Conservation (phyloP, 305 asterid genomes). For the Lippia alba region DNA sequence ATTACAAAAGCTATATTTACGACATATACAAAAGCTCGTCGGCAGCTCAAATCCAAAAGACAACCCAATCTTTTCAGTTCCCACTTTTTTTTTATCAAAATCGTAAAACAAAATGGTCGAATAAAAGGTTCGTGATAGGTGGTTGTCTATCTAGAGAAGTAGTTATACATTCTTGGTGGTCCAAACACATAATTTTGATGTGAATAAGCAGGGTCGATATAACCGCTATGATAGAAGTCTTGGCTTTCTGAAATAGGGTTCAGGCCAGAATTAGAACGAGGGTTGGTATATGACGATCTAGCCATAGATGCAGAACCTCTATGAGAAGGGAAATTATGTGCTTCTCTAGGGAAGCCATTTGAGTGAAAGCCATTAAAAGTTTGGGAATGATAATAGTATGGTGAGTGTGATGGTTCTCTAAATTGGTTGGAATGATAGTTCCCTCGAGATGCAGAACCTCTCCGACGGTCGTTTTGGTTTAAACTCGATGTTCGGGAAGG, state of each 20-base stretch:
- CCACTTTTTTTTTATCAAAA: background rate
- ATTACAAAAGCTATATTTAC: background rate
- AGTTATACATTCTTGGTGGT: constrained; percentile 20
- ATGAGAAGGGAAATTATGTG: constrained; percentile 17
- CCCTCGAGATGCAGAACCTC: constrained; percentile 33
- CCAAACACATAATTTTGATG: constrained; percentile 24
- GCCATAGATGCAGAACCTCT: constrained; percentile 24
- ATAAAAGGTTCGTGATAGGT: background rate
- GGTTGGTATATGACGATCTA: constrained; percentile 23
- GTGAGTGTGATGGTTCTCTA: constrained; percentile 36
- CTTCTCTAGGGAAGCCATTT: constrained; percentile 29
- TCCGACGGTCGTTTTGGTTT: constrained; percentile 31
- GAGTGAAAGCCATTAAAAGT: constrained; percentile 28
- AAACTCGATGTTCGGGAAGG: constrained; percentile 28
- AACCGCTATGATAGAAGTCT: constrained; percentile 24
- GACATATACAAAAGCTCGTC: background rate
- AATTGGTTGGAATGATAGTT: constrained; percentile 38
- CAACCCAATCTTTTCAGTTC: background rate
- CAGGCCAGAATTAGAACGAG: background rate
- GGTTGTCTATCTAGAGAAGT: constrained; percentile 28
- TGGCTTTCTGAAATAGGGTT: constrained; percentile 24
- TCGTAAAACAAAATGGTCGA: background rate
- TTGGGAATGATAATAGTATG: constrained; percentile 30
- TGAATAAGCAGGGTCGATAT: constrained; percentile 23
- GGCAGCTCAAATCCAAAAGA: background rate